phyloP scores from a whole-genome alignment of 2,329 filamentous ascomycete species.

The Fusarium sp. region DNA sequence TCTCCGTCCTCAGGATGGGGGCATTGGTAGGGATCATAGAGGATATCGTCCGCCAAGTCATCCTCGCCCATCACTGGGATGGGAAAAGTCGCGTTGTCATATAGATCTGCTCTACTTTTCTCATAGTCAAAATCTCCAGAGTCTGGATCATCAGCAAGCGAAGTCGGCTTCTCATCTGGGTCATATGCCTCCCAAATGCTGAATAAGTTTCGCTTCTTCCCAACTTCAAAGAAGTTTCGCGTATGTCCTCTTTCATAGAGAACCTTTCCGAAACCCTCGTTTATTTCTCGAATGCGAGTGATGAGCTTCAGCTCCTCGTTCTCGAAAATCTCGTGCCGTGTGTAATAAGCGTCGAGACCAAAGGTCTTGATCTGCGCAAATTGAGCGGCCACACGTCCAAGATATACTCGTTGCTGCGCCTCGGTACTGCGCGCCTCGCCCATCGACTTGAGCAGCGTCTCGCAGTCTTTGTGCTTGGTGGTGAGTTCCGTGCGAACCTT shows the following conservation, averaged over 20 bases:
- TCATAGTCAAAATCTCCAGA: no score
- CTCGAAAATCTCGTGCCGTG: constrained; percentile 49
- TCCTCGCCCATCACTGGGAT: constrained; percentile 33
- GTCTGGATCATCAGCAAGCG: no score
- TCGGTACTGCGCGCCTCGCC: constrained; percentile 50
- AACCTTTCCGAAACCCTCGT: constrained; percentile 52
- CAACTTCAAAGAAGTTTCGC: not conserved
- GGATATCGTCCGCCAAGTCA: constrained; percentile 47
- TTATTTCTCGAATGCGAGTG: constrained; percentile 55
- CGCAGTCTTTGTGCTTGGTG: constrained; percentile 18
- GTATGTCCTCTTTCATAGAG: constrained; percentile 48
- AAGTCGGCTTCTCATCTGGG: no score
- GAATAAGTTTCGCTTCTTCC: not conserved
- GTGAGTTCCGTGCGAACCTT: constrained; percentile 53
- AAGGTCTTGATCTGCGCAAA: constrained; percentile 50
- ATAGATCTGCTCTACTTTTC: not conserved
- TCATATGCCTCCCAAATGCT: no score
- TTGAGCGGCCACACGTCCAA: constrained; percentile 52
- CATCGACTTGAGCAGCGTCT: constrained; percentile 46
- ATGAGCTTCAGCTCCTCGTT: constrained; percentile 53
- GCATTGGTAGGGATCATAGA: constrained; percentile 40
- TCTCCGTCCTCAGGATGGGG: constrained; percentile 24
- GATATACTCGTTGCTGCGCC: constrained; percentile 53
- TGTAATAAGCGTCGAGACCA: constrained; percentile 56
- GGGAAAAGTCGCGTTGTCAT: not conserved